Evolutionary conservation across 129 eudicot genomes (phyloP), one percentile per base, ranked within the genome.

Genomic region (Escallonia rubra): DNA sequence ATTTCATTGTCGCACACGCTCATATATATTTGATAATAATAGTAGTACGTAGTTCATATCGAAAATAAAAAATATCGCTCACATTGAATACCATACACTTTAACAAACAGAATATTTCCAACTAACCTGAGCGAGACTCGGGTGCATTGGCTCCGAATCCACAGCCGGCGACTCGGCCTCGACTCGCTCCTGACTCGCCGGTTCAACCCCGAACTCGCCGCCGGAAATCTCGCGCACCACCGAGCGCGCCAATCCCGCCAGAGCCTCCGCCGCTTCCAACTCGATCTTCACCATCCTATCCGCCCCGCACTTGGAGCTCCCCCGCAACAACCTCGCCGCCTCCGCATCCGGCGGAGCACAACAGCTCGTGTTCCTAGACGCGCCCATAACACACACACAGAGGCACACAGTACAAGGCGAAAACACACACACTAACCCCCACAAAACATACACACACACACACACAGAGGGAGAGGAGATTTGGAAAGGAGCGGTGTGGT

Each of bases 261-360:
- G 77, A 44, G 88, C 90, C 46, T 82, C 86, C 7, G 97, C 97
- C 10, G 87, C 94, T 48, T 90, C 97, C 34, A 90, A 39, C 73
- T 90, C 97, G 63, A 75, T 61, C 72, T 57, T 76, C 34, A 66
- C 83, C 84, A 77, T 43, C 14, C 16, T 47, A 43, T 68, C 78
- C 34, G 59, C 34, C 34, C 76, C 66, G 63, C 16, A 5, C 48
- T 6, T 10, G 42, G 61, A 13, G 39, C 14, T 12, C 14, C 16
- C 34, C 34, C 34, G 34, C 34, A 23, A 23, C 34, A 1, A 23
- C 34, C 34, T 23, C 34, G 34, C 68, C 41, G 6, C 13, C 53
- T 40, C 67, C 3, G 41, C 13, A 4, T 43, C 50, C n/a, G 50
- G 10, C 39, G 58, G 44, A n/a, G 4, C 2, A 53, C 13, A 13